Conservation (phyloP, 306 rosid genomes). For the Mimosa bimucronata region DNA sequence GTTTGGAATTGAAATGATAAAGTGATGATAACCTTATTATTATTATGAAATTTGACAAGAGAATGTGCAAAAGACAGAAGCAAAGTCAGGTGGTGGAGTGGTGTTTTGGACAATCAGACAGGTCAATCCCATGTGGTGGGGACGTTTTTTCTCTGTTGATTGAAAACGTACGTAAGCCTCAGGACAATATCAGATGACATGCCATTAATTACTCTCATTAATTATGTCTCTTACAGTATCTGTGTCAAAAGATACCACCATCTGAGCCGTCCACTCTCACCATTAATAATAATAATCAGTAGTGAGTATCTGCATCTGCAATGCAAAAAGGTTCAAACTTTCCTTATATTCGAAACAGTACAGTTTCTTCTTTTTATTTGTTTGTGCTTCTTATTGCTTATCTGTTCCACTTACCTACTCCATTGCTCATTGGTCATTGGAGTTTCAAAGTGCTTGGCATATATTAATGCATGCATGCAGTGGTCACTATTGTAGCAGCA, state of each 20-base stretch:
- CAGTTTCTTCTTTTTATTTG: background rate
- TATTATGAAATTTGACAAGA: background rate
- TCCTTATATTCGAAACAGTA: background rate
- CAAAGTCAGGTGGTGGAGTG: background rate
- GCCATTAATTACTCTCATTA: no score
- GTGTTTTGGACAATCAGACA: conserved; percentile 1
- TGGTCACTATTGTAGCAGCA: background rate
- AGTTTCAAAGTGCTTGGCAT: background rate
- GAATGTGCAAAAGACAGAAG: background rate
- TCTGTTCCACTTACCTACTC: background rate
- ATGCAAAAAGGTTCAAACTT: background rate
- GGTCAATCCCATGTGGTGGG: background rate
- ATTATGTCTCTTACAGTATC: background rate
- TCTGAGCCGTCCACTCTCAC: background rate
- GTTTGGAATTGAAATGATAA: background rate
- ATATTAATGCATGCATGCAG: background rate
- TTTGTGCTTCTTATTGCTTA: background rate
- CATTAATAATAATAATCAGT: background rate
- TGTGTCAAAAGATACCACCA: background rate
- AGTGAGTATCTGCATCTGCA: background rate
- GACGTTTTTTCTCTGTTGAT: background rate
- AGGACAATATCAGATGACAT: background rate
- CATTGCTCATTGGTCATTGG: background rate
- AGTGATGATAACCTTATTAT: conserved; percentile 9
- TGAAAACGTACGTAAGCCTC: background rate